These are phyloP conservation scores for Evernia prunastri DNA, from an alignment of 495 filamentous ascomycete species.

Conservation along the genomic window DNA sequence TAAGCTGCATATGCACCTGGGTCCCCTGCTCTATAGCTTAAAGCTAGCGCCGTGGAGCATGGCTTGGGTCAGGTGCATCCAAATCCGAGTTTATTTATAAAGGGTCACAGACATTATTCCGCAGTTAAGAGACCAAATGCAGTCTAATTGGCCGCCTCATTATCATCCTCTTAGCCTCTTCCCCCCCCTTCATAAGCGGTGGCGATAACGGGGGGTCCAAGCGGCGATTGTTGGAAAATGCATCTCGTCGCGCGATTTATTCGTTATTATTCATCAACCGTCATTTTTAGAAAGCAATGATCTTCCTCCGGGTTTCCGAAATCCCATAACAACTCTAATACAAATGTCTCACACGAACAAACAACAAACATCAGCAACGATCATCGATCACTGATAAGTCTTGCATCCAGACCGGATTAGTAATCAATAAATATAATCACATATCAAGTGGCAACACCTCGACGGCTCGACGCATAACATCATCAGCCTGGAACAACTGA, in stretches of 20 bases:
- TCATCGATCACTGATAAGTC: no score
- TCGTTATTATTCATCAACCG: no score
- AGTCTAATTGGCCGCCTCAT: slow-evolving; percentile 13
- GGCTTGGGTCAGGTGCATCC: neutral
- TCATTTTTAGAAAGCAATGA: neutral
- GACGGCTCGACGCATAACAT: no score
- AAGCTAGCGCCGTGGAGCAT: neutral
- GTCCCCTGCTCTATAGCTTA: neutral
- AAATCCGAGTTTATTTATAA: no score
- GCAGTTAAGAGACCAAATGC: neutral
- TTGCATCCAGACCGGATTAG: neutral
- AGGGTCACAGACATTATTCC: no score
- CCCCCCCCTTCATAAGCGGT: no score
- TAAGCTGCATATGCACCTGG: neutral
- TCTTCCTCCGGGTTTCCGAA: neutral
- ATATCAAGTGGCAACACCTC: neutral
- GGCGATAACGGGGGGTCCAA: neutral
- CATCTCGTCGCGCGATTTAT: neutral
- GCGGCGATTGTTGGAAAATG: neutral
- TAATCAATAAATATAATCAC: neutral
- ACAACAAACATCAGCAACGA: no score
- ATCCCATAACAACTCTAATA: no score
- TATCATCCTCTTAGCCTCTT: no score
- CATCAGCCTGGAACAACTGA: neutral
- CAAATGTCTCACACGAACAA: neutral